These are phyloP conservation scores for Tetrahymena malaccensis DNA, from an alignment of 73 alveolate genomes.

Conservation along the genomic window DNA sequence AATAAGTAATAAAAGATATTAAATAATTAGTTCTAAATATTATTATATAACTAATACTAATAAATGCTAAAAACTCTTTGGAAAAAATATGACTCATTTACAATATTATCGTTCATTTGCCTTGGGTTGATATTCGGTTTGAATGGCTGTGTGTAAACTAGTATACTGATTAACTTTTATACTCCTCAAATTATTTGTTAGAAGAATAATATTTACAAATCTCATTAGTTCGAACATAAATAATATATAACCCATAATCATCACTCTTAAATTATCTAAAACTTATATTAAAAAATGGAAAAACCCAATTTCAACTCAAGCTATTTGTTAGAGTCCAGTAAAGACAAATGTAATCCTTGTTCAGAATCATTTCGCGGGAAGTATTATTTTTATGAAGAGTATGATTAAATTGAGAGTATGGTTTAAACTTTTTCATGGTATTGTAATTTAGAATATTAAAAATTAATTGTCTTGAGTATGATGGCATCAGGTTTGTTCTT, in stretches of 20 bases:
- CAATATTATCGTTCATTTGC: neutral
- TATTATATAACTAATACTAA: neutral
- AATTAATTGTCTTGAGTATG: neutral
- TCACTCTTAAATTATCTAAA: neutral
- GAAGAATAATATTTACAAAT: neutral
- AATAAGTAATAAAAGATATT: neutral
- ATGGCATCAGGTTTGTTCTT: neutral
- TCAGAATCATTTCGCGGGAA: neutral
- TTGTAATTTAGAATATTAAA: neutral
- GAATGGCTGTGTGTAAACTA: neutral
- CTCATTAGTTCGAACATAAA: neutral
- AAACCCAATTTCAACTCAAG: neutral
- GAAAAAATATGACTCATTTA: neutral
- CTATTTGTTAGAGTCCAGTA: neutral
- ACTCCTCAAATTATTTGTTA: neutral
- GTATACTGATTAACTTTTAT: neutral
- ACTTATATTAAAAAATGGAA: neutral
- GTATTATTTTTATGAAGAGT: neutral
- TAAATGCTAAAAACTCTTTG: neutral
- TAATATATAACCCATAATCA: neutral
- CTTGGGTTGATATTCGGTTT: neutral
- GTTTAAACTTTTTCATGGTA: neutral
- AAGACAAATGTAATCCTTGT: neutral
- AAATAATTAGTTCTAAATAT: neutral
- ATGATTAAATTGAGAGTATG: neutral